Evolutionary conservation across 345 rosid species (phyloP).

Genomic region (Aegle marmelos): DNA sequence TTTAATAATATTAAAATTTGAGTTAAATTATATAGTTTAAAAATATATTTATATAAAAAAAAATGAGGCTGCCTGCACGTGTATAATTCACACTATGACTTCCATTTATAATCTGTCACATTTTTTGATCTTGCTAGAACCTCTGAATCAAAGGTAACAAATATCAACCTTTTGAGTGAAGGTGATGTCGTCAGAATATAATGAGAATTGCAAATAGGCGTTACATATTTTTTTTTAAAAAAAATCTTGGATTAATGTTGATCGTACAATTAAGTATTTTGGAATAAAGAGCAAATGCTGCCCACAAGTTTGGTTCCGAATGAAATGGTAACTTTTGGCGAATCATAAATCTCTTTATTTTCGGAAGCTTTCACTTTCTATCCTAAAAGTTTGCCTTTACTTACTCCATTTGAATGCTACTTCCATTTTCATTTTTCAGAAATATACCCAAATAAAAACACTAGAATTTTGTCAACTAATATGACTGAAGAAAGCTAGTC

Average conservation of each 20-base stretch:
- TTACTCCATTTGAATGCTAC: background rate
- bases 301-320: background rate
- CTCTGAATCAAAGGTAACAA: too few relatives aligned
- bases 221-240: too few relatives aligned
- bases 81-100: too few relatives aligned
- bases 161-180: too few relatives aligned
- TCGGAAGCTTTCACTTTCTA: background rate
- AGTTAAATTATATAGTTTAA: too few relatives aligned
- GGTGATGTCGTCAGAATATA: too few relatives aligned
- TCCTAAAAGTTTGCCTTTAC: background rate
- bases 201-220: background rate
- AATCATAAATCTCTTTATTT: background rate
- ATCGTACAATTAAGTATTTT: background rate
- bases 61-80: too few relatives aligned
- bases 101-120: too few relatives aligned
- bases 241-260: background rate
- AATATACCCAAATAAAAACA: too few relatives aligned
- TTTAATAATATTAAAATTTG: too few relatives aligned
- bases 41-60: rapidly evolving
- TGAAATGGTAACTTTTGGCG: background rate
- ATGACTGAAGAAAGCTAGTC: rapidly evolving
- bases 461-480: background rate
- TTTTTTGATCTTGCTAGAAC: too few relatives aligned
- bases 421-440: background rate
- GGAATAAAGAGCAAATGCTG: background rate